Evolutionary conservation across 1,284 basidiomycete species (phyloP).

Genomic region (Rhodotorula sp.): DNA sequence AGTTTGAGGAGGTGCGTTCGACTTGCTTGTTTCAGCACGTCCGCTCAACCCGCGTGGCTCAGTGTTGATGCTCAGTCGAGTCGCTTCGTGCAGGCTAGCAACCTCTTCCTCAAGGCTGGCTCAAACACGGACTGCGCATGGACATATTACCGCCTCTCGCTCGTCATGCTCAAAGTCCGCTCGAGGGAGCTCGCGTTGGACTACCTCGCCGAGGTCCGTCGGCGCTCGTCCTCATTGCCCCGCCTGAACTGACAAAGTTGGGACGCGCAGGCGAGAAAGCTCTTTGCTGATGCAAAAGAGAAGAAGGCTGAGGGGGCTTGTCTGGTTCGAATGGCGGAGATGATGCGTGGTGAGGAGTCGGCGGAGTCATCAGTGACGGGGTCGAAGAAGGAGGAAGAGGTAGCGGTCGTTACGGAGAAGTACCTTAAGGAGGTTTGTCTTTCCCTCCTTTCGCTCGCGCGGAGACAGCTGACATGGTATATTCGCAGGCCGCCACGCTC

Average conservation of each 20-base stretch:
- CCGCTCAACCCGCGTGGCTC: too few relatives aligned
- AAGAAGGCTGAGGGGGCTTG: slow-evolving; percentile 17
- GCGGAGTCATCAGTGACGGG: not conserved
- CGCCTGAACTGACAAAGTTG: not conserved
- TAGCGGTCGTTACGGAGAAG: not conserved
- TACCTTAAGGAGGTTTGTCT: slow-evolving; percentile 8
- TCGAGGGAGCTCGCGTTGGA: slow-evolving; percentile 12
- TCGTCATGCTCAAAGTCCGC: slow-evolving; percentile 29
- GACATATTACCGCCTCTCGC: slow-evolving; percentile 23
- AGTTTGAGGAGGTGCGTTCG: too few relatives aligned
- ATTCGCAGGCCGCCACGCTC: too few relatives aligned
- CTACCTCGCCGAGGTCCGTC: slow-evolving; percentile 11
- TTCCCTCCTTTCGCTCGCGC: too few relatives aligned
- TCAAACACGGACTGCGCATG: slow-evolving; percentile 21
- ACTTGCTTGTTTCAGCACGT: too few relatives aligned
- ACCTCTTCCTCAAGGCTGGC: not conserved
- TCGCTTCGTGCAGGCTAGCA: not conserved
- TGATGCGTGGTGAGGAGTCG: not conserved
- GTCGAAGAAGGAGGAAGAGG: not conserved
- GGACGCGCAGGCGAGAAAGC: slow-evolving; percentile 3
- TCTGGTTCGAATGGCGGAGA: slow-evolving; percentile 11
- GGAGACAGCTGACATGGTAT: not conserved
- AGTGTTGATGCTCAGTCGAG: not conserved
- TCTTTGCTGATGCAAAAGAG: slow-evolving; percentile 11
- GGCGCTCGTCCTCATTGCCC: too few relatives aligned